Percentiles rank a stretch among this genome's conserved stretches.
phyloP scores from a whole-genome alignment of 345 rosid genomes.

The Raphanus sativus region DNA sequence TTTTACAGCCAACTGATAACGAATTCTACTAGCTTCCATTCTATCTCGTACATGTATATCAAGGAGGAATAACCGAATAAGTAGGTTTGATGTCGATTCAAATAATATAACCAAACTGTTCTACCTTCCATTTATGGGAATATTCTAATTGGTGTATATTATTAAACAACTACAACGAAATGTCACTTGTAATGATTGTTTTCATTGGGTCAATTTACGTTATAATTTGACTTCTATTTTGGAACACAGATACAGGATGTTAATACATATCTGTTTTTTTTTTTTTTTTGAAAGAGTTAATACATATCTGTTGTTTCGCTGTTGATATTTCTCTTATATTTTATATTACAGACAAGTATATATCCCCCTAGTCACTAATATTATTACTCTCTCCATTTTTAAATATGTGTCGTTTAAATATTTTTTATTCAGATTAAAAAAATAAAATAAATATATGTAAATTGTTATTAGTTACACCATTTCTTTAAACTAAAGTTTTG shows the following conservation, averaged over 20 bases:
- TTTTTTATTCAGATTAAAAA: too few species aligned
- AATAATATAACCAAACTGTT: constrained; percentile 27
- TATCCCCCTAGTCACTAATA: neutral
- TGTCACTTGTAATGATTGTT: constrained; percentile 28
- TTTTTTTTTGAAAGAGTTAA: too few species aligned
- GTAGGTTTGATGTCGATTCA: constrained; percentile 8
- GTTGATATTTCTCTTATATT: neutral
- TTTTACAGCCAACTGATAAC: constrained; percentile 20
- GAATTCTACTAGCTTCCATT: neutral
- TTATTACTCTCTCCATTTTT: neutral
- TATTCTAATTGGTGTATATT: constrained; percentile 1
- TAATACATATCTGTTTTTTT: neutral
- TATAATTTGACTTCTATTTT: constrained; percentile 5
- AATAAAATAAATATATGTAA: too few species aligned
- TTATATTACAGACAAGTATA: neutral
- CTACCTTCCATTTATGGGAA: constrained; percentile 22
- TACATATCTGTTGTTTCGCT: neutral
- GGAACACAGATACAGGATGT: neutral
- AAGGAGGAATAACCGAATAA: neutral
- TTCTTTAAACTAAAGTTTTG: too few species aligned
- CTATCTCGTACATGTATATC: neutral
- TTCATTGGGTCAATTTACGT: constrained; percentile 15
- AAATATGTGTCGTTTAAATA: too few species aligned
- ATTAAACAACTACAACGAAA: constrained; percentile 8
- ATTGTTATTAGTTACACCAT: too few species aligned